Evolutionary conservation across 352 stramenopile genomes (phyloP), one percentile per base, ranked within the genome.

Genomic region (Globisporangium alternatum): DNA sequence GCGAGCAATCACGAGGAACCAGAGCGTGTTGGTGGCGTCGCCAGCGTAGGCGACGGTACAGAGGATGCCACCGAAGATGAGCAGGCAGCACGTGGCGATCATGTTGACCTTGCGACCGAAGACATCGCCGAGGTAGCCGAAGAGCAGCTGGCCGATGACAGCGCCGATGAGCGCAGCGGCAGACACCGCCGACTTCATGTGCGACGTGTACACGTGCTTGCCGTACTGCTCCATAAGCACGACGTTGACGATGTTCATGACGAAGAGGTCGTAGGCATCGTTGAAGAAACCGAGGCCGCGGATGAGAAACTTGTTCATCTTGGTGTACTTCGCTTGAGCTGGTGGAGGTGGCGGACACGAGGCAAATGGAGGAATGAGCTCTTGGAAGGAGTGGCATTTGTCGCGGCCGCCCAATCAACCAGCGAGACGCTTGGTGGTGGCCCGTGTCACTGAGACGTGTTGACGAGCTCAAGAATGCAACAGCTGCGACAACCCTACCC

Each of bases 91-190:
- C 25, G 83, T 90, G 53, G 68, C 65, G 56, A 90, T 81, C 83
- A 91, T 90, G 66, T 84, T 88, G 62, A 87, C 66, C 25, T 71
- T 69, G 51, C 83, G 79, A 4, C 83, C 83, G 37, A 91, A 83
- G 17, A 86, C 67, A 48, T 91, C 80, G 17, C 78, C 82, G 5
- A 91, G 72, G 59, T 72, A 77, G 3, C 80, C 80, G 60, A 91
- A 91, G 22, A 65, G 15, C 4, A 91, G 60, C 66, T 91, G 82
- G 6, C 76, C 78, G 33, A 89, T 65, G 3, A 88, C 77, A 33
- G 80, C 80, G 35, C 80, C 80, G 28, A 89, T 75, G n/a, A 89
- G 60, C 1, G 80, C 80, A 0, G 71, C 76, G 0, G 81, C 79
- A 5, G 81, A 90, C 0, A 90, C 78, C 57, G 70, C 71, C 7